A percentile compares a stretch with the other conserved stretches of the same genome.
Conservation (phyloP, 1,284 basidiomycete genomes). For the Meripilus lineatus region DNA sequence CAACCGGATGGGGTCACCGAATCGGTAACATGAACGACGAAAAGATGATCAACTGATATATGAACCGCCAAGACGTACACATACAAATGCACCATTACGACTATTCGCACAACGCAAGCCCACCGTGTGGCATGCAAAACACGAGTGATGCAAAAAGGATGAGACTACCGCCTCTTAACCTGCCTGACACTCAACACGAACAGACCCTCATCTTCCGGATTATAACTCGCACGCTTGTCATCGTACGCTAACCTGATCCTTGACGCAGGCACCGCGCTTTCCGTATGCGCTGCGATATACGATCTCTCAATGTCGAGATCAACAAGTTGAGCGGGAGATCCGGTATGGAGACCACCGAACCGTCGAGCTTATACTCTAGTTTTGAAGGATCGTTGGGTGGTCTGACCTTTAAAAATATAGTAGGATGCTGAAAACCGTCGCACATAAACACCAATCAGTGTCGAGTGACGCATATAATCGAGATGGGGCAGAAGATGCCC, state of each 20-base stretch:
- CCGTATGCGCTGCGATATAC: constrained; percentile 74
- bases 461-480: too few species aligned
- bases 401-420: constrained; percentile 78
- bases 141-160: too few species aligned
- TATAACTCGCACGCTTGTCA: constrained; percentile 82
- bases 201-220: constrained; percentile 85
- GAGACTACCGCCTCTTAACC: too few species aligned
- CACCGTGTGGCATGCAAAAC: too few species aligned
- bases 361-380: constrained; percentile 90
- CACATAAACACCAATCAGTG: too few species aligned
- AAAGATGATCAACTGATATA: too few species aligned
- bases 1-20: too few species aligned
- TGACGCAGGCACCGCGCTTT: constrained; percentile 73
- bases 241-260: too few species aligned
- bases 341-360: constrained; percentile 66
- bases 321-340: constrained; percentile 80
- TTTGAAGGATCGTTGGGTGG: constrained; percentile 76
- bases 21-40: too few species aligned
- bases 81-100: too few species aligned
- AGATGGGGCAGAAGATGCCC: constrained; percentile 69
- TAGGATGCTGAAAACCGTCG: constrained; percentile 56
- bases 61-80: too few species aligned
- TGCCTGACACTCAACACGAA: constrained; percentile 73
- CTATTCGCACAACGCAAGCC: too few species aligned
- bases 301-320: constrained; percentile 84